These are phyloP conservation scores for Diaporthe velutina DNA, from an alignment of 2,329 filamentous ascomycete genomes.

Conservation along the genomic window DNA sequence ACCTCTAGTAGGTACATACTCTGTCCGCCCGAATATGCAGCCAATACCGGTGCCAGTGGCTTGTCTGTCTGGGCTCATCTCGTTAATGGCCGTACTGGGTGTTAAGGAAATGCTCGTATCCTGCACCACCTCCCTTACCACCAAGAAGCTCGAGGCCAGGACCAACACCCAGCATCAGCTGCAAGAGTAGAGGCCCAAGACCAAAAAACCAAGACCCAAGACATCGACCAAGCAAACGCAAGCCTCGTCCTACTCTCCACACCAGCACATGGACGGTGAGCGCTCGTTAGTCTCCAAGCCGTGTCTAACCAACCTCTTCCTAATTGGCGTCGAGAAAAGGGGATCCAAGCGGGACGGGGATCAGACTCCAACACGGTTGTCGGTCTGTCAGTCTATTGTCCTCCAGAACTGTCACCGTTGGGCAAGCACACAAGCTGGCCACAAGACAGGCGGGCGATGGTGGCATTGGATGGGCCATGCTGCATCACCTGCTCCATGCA, in stretches of 20 bases:
- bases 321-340: constrained; percentile 7
- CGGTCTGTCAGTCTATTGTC: not conserved
- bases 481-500: constrained; percentile 29
- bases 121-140: not conserved
- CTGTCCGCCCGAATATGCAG: not conserved
- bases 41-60: constrained; percentile 6
- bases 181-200: not conserved
- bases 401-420: not conserved
- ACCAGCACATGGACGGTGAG: constrained; percentile 14
- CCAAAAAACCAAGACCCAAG: not conserved
- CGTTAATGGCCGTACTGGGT: too few species aligned
- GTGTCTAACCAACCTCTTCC: not conserved
- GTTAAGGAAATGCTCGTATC: too few species aligned
- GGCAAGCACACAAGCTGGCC: constrained; percentile 17
- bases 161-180: not conserved
- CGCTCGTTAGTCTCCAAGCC: not conserved
- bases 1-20: not conserved
- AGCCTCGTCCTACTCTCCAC: constrained; percentile 12
- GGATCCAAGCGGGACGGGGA: not conserved
- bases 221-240: constrained; percentile 12
- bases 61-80: constrained; percentile 22
- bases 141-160: not conserved
- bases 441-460: constrained; percentile 13
- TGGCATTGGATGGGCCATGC: constrained; percentile 12
- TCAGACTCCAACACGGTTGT: not conserved